A percentile compares a stretch with the other conserved stretches of the same genome.
phyloP scores from a whole-genome alignment of 169 alveolate genomes.

The Plasmodium falciparum region DNA sequence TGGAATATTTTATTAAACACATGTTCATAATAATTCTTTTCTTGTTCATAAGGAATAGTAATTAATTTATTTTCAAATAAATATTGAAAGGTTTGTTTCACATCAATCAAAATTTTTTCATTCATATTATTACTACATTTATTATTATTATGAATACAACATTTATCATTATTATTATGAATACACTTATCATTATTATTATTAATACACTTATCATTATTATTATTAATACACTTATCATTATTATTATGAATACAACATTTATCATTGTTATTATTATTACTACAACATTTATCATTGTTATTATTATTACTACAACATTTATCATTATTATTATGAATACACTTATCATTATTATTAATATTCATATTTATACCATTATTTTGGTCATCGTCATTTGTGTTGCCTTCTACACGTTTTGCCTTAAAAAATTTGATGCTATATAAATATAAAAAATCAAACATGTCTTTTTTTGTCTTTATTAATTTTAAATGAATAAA shows the following conservation, averaged over 20 bases:
- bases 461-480: slow-evolving; percentile 51
- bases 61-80: slow-evolving; percentile 63
- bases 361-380: too few relatives aligned
- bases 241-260: not conserved
- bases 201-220: too few relatives aligned
- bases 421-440: slow-evolving; percentile 43
- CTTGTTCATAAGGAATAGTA: slow-evolving; percentile 40
- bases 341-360: too few relatives aligned
- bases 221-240: too few relatives aligned
- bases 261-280: not conserved
- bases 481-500: slow-evolving; percentile 33
- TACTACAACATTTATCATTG: too few relatives aligned
- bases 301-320: too few relatives aligned
- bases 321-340: too few relatives aligned
- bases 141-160: not conserved
- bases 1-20: slow-evolving; percentile 32
- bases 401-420: not conserved
- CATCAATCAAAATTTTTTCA: slow-evolving; percentile 14
- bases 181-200: too few relatives aligned
- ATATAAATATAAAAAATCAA: slow-evolving; percentile 16
- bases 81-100: slow-evolving; percentile 47
- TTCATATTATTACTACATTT: not conserved
- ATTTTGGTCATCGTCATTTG: not conserved
- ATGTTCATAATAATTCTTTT: slow-evolving; percentile 21
- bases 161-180: too few relatives aligned